phyloP scores from a whole-genome alignment of 192 early-diverging fungal genomes.

The Podila horticola region DNA sequence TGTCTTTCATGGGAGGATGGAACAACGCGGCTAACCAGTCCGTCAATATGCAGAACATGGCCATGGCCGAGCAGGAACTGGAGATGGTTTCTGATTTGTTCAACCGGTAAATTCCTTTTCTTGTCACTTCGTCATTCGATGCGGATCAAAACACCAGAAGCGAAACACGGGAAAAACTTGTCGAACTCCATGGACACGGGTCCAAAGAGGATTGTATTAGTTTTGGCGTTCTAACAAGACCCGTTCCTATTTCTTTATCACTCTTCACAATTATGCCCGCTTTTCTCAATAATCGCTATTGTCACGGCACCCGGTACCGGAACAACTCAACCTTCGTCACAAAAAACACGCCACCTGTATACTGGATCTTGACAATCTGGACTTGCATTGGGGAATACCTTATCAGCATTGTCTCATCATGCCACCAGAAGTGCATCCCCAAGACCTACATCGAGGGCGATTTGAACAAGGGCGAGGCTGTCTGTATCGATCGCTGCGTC shows the following conservation, averaged over 20 bases:
- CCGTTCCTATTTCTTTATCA: too few relatives aligned
- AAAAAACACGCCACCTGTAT: not conserved
- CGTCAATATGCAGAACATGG: conserved; percentile 71
- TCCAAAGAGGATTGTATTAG: too few relatives aligned
- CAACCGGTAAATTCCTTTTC: conserved; percentile 61
- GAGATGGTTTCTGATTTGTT: conserved; percentile 87
- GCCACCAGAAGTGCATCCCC: conserved; percentile 88
- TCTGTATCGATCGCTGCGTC: conserved; percentile 91
- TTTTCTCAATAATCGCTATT: too few relatives aligned
- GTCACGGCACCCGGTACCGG: too few relatives aligned
- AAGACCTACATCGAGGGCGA: conserved; percentile 81
- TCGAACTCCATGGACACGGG: too few relatives aligned
- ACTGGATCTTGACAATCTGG: not conserved
- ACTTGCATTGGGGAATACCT: not conserved
- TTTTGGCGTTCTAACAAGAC: too few relatives aligned
- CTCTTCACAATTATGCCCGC: too few relatives aligned
- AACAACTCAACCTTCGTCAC: too few relatives aligned
- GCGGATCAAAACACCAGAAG: not conserved
- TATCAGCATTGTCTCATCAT: conserved; percentile 74
- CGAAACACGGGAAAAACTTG: not conserved
- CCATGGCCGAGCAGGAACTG: conserved; percentile 83
- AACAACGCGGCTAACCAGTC: conserved; percentile 55
- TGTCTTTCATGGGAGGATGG: conserved; percentile 50
- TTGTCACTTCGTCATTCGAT: not conserved
- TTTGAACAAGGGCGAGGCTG: conserved; percentile 91